A percentile compares a stretch with the other conserved stretches of the same genome.
These are phyloP conservation scores for Schizophyllum amplum DNA, from an alignment of 1,284 basidiomycete species.

Conservation along the genomic window DNA sequence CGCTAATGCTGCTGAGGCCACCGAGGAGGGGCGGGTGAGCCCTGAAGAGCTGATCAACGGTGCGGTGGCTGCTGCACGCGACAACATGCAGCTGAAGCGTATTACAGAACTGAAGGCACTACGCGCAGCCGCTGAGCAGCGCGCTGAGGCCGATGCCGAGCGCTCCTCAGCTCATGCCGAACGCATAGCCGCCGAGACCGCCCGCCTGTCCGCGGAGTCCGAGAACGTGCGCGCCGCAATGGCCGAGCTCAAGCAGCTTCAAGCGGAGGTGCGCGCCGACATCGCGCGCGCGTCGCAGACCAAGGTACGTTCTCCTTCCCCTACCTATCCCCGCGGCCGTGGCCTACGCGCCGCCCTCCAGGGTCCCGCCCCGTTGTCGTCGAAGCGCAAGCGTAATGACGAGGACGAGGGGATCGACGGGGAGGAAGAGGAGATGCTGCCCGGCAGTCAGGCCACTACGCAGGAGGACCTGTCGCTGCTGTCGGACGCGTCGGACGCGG, in stretches of 20 bases:
- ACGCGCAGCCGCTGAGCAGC: too few species aligned
- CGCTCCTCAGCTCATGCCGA: not conserved
- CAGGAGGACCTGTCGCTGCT: slow-evolving; percentile 7
- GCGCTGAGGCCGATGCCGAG: too few species aligned
- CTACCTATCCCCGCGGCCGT: slow-evolving; percentile 2
- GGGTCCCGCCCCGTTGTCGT: slow-evolving; percentile 21
- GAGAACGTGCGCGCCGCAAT: not conserved
- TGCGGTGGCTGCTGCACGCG: too few species aligned
- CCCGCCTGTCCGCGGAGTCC: not conserved
- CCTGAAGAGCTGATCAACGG: too few species aligned
- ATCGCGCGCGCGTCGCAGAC: slow-evolving; percentile 11
- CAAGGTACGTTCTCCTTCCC: slow-evolving; percentile 12
- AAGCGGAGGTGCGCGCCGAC: not conserved
- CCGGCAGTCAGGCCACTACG: slow-evolving; percentile 7
- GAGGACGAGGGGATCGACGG: slow-evolving; percentile 17
- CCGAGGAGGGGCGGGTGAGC: too few species aligned
- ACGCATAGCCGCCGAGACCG: not conserved
- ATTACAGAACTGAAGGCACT: too few species aligned
- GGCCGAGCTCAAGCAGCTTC: not conserved
- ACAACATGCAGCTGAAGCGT: too few species aligned
- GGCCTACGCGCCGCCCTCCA: slow-evolving; percentile 8
- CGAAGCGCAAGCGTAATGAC: slow-evolving; percentile 37
- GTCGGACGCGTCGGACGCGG: not conserved
- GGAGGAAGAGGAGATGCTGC: slow-evolving; percentile 8
- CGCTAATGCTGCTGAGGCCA: too few species aligned